phyloP scores from a whole-genome alignment of 371 early-diverging fungal species.

The Mucor velutinosus region DNA sequence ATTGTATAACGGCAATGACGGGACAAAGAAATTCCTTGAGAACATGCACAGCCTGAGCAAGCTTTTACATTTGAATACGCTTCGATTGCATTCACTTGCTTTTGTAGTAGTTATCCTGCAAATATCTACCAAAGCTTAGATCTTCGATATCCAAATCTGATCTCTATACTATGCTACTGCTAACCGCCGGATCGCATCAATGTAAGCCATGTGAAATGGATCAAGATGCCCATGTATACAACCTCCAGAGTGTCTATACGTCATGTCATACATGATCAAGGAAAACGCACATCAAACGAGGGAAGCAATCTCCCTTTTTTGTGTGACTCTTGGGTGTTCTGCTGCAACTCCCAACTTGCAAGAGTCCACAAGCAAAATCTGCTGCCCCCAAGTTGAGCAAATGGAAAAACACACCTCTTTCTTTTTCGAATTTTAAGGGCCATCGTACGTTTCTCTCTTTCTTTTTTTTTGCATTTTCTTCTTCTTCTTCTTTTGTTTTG shows the following conservation, averaged over 20 bases:
- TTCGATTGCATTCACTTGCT: too few relatives aligned
- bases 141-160: too few relatives aligned
- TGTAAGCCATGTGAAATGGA: too few relatives aligned
- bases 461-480: slow-evolving; percentile 8
- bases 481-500: not conserved
- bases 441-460: not conserved
- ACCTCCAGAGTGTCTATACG: not conserved
- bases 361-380: not conserved
- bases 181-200: too few relatives aligned
- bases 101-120: too few relatives aligned
- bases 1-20: too few relatives aligned
- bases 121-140: too few relatives aligned
- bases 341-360: not conserved
- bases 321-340: not conserved
- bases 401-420: not conserved
- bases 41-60: too few relatives aligned
- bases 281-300: not conserved
- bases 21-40: too few relatives aligned
- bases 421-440: not conserved
- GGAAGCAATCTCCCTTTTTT: not conserved
- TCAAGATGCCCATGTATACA: too few relatives aligned
- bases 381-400: not conserved
- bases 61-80: too few relatives aligned
- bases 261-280: not conserved
- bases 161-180: too few relatives aligned